Evolutionary conservation across 1,284 basidiomycete genomes (phyloP).

Genomic region (Tetrapyrgos nigripes): DNA sequence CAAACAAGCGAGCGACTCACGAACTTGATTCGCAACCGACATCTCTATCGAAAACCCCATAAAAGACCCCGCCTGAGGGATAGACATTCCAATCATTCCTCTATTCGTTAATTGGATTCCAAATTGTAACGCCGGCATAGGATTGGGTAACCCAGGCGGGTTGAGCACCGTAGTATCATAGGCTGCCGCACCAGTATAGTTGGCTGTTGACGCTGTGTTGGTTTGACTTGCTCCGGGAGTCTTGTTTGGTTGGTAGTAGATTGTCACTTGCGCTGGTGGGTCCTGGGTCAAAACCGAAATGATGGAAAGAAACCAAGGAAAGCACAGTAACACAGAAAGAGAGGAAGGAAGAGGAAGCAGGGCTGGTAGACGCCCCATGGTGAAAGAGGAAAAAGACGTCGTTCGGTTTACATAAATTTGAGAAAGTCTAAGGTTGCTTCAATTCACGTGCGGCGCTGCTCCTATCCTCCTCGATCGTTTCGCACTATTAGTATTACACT

Average conservation of each 20-base stretch:
- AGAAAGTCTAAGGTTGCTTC: no score
- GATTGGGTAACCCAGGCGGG: constrained; percentile 14
- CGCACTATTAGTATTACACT: no score
- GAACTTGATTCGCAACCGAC: constrained; percentile 52
- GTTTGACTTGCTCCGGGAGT: constrained; percentile 1
- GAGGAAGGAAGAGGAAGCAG: no score
- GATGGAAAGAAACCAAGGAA: no score
- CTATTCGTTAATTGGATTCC: constrained; percentile 5
- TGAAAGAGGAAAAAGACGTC: no score
- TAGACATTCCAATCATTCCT: constrained; percentile 32
- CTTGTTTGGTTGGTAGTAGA: constrained; percentile 10
- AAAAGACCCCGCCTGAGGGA: constrained; percentile 53
- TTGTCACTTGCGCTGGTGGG: constrained; percentile 6
- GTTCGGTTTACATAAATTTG: no score
- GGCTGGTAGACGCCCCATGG: no score
- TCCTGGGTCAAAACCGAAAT: no score
- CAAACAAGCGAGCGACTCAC: constrained; percentile 40
- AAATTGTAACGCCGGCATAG: constrained; percentile 8
- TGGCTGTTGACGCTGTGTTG: neutral
- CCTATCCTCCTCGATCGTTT: no score
- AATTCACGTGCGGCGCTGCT: no score
- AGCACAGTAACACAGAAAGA: no score
- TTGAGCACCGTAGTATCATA: constrained; percentile 12
- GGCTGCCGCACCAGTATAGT: constrained; percentile 15
- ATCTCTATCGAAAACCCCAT: constrained; percentile 63